phyloP scores from a whole-genome alignment of 2,329 filamentous ascomycete genomes.

The Polytolypa hystricis region DNA sequence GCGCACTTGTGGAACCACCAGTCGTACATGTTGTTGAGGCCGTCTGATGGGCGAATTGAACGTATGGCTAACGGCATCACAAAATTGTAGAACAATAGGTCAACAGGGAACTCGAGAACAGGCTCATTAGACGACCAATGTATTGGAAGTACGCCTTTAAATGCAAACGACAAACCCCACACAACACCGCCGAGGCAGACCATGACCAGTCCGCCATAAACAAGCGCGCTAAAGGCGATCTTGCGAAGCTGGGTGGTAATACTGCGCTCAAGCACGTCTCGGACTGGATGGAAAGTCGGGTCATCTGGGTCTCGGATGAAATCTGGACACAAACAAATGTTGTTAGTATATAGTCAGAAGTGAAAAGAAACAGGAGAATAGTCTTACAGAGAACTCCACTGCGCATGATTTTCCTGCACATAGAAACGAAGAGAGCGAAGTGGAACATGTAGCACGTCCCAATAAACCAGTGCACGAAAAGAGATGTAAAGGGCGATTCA shows the following conservation, averaged over 20 bases:
- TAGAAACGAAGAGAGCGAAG: constrained; percentile 94
- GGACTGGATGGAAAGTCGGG: constrained; percentile 93
- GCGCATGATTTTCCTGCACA: constrained; percentile 97
- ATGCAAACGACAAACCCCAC: constrained; percentile 66
- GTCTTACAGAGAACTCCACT: constrained; percentile 78
- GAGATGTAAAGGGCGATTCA: constrained; percentile 72
- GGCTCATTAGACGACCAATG: constrained; percentile 90
- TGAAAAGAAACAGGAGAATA: neutral
- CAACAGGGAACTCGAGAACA: constrained; percentile 85
- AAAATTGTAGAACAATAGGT: constrained; percentile 94
- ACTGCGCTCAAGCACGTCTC: constrained; percentile 88
- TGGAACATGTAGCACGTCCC: constrained; percentile 99
- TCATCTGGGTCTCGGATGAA: constrained; percentile 98
- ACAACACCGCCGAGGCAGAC: constrained; percentile 91
- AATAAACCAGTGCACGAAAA: constrained; percentile 98
- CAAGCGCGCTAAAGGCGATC: constrained; percentile 88
- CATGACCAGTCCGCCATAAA: constrained; percentile 87
- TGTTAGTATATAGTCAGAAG: neutral
- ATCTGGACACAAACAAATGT: constrained; percentile 40
- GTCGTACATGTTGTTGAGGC: constrained; percentile 71
- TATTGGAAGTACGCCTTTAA: constrained; percentile 68
- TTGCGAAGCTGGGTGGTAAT: constrained; percentile 89
- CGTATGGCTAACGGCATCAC: constrained; percentile 78
- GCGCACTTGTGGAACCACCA: constrained; percentile 96
- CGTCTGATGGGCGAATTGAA: constrained; percentile 75